These are phyloP conservation scores for Neopestalotiopsis clavispora DNA, from an alignment of 2,329 filamentous ascomycete species.

Conservation along the genomic window DNA sequence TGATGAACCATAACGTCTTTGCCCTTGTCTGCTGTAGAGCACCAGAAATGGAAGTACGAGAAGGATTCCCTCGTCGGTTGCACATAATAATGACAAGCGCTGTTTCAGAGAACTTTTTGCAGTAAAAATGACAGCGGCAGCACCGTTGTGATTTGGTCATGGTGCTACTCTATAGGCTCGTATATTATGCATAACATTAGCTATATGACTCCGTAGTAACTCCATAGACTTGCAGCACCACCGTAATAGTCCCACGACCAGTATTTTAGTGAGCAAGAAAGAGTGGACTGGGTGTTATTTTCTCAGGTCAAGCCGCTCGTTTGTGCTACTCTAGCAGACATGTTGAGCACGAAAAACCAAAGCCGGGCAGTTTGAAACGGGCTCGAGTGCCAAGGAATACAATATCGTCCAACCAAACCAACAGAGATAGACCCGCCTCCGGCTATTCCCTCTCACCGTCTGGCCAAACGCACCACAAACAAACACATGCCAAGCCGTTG, in stretches of 20 bases:
- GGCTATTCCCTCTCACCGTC: background rate
- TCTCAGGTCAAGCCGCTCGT: background rate
- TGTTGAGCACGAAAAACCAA: background rate
- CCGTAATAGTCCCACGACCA: background rate
- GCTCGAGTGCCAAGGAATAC: background rate
- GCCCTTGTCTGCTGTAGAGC: no score
- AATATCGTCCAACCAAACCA: background rate
- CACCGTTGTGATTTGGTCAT: background rate
- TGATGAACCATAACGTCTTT: background rate
- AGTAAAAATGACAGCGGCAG: background rate
- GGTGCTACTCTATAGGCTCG: background rate
- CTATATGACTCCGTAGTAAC: background rate
- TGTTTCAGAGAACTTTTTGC: background rate
- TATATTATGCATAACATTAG: background rate
- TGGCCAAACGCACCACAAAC: background rate
- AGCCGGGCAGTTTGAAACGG: background rate
- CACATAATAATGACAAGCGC: background rate
- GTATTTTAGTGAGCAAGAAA: background rate
- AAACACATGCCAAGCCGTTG: background rate
- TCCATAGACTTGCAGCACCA: background rate
- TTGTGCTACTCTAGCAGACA: background rate
- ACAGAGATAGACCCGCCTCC: background rate
- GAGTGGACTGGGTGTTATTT: background rate
- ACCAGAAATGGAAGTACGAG: background rate
- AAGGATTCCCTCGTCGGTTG: background rate